Conservation (phyloP, 1,139 yeast genomes). For the Kodamaea ohmeri region DNA sequence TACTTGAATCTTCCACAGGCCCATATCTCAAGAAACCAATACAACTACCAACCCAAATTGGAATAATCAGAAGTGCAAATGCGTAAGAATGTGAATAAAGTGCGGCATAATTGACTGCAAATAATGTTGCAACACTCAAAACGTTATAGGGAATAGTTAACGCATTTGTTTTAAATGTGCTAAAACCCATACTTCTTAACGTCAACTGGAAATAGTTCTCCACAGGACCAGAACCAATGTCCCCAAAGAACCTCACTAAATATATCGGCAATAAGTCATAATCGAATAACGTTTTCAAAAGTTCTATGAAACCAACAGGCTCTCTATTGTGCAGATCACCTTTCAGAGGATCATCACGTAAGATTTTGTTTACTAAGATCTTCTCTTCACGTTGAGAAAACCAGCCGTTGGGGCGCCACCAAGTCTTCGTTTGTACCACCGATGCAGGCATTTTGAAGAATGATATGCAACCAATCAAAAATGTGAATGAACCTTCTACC, state of each 20-base stretch:
- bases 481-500: constrained; percentile 32
- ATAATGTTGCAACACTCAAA: constrained; percentile 15
- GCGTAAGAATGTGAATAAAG: constrained; percentile 15
- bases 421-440: constrained; percentile 23
- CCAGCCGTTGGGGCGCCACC: constrained; percentile 40
- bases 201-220: constrained; percentile 16
- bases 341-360: constrained; percentile 32
- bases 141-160: constrained; percentile 20
- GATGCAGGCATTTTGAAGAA: constrained; percentile 32
- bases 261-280: constrained; percentile 25
- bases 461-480: constrained; percentile 27
- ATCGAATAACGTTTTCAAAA: constrained; percentile 21
- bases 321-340: constrained; percentile 35
- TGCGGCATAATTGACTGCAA: constrained; percentile 14
- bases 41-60: constrained; percentile 14
- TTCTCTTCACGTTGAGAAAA: constrained; percentile 34
- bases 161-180: constrained; percentile 20
- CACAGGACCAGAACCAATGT: constrained; percentile 16
- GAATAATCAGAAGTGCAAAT: constrained; percentile 12
- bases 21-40: constrained; percentile 17
- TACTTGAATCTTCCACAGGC: constrained; percentile 15
- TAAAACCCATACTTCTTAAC: constrained; percentile 18
- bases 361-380: constrained; percentile 28
- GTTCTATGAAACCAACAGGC: constrained; percentile 22
- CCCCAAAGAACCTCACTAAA: constrained; percentile 18